phyloP scores from a whole-genome alignment of 306 rosid genomes.

The Elaeagnus macrophylla region DNA sequence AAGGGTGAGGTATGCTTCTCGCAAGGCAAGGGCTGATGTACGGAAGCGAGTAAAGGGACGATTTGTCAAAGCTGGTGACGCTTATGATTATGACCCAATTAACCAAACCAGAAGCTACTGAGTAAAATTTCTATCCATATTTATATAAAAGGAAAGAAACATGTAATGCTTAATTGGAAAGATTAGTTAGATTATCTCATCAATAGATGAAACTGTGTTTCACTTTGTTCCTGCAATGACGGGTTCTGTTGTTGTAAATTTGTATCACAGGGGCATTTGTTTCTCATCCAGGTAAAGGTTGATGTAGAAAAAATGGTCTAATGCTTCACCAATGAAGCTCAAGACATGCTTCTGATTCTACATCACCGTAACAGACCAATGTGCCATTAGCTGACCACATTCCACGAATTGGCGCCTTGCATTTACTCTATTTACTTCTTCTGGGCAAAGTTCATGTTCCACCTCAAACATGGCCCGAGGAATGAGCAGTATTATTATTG shows the following conservation, averaged over 20 bases:
- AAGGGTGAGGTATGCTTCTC: slow-evolving; percentile 85
- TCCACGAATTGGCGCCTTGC: slow-evolving; percentile 8
- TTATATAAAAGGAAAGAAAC: slow-evolving; percentile 40
- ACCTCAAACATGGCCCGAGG: slow-evolving; percentile 23
- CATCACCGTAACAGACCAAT: slow-evolving; percentile 25
- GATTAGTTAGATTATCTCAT: slow-evolving; percentile 18
- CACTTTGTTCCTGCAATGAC: slow-evolving; percentile 38
- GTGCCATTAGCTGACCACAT: slow-evolving; percentile 20
- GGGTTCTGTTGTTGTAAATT: slow-evolving; percentile 31
- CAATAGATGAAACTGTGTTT: slow-evolving; percentile 24
- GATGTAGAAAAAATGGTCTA: slow-evolving; percentile 25
- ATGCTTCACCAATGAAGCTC: slow-evolving; percentile 24
- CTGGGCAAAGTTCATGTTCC: slow-evolving; percentile 17
- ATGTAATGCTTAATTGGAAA: slow-evolving; percentile 27
- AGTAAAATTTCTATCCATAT: slow-evolving; percentile 48
- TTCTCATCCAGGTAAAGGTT: slow-evolving; percentile 31
- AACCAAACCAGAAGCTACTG: slow-evolving; percentile 82
- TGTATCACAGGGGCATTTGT: slow-evolving; percentile 52
- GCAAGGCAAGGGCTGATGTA: slow-evolving; percentile 88
- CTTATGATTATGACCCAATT: slow-evolving; percentile 80
- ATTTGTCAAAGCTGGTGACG: slow-evolving; percentile 89
- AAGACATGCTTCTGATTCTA: slow-evolving; percentile 23
- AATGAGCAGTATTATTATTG: slow-evolving; percentile 27
- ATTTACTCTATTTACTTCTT: slow-evolving; percentile 5
- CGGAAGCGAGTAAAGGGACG: slow-evolving; percentile 95